Base-by-base conservation (phyloP, 352 stramenopile species). In the Ophiocytium majus region DNA sequence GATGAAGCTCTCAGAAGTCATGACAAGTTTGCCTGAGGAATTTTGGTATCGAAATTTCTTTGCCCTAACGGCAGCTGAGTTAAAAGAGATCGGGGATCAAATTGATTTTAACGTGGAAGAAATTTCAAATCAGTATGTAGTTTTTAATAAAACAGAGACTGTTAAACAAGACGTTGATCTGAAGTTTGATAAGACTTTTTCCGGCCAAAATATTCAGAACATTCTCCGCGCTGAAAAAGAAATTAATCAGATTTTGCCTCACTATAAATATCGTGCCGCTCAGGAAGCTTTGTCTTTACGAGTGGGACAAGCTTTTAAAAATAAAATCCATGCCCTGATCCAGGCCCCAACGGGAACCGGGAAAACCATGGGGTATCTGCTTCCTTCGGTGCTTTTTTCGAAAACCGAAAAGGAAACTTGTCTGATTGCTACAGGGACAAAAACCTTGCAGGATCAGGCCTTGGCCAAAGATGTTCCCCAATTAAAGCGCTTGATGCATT, bases 201-300 rank as follows among this genome's bases (percentile, higher is more conserved):
- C 57, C 19, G 57, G 57, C 28, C 19, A 23, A 23, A 71, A 71
- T 71, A 71, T 71, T 28, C 57, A 71, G 57, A 71, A 71, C 57
- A 71, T 71, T 28, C 57, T 71, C 57, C 57, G 57, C 57, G 57
- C 23, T 71, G 57, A 71, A 71, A 71, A 71, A 71, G 28, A 71
- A 71, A 71, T 71, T 28, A 23, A 71, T 23, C 23, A 23, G 23
- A 28, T 71, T 71, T 71, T 71, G 19, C 57, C 57, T 23, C 57
- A 71, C 57, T 71, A 71, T 28, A 23, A 28, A 23, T 28, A 71
- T 28, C 57, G 57, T 23, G 57, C 57, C 57, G 57, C 57, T 71
- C 57, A 71, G 57, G 57, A 71, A 71, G 57, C 57, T 71, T 71
- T 71, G 28, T 71, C 57, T 71, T 28, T 71, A 23, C 57, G 57